Evolutionary conservation across 2,329 filamentous ascomycete species (phyloP).

Genomic region (Aspergillus latus): DNA sequence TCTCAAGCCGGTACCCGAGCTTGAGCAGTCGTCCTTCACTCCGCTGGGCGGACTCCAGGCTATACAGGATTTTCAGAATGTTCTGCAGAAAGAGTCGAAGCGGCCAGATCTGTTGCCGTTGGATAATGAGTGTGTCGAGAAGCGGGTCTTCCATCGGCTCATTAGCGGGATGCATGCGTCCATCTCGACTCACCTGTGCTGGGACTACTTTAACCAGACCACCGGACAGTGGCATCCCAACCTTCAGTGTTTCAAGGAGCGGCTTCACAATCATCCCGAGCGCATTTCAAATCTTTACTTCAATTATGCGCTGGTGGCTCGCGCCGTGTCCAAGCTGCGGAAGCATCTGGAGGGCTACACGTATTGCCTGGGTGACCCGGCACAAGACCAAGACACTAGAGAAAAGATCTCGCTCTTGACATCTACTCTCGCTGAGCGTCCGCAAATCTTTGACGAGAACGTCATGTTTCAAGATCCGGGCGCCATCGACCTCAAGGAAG

Average conservation of each 20-base stretch:
- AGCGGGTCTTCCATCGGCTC: slow-evolving; percentile 96
- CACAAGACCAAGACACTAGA: slow-evolving; percentile 76
- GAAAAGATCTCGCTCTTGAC: slow-evolving; percentile 75
- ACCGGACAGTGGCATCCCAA: slow-evolving; percentile 94
- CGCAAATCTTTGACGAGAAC: slow-evolving; percentile 87
- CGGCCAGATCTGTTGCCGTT: slow-evolving; percentile 63
- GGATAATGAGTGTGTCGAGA: slow-evolving; percentile 93
- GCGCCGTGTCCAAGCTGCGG: slow-evolving; percentile 86
- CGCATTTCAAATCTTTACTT: slow-evolving; percentile 98
- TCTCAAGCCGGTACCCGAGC: slow-evolving; percentile 47
- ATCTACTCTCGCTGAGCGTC: slow-evolving; percentile 63
- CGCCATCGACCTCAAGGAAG: slow-evolving; percentile 79
- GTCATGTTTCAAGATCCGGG: slow-evolving; percentile 79
- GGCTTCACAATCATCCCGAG: slow-evolving; percentile 83
- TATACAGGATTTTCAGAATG: slow-evolving; percentile 60
- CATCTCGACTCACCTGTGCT: slow-evolving; percentile 94
- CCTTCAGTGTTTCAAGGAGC: slow-evolving; percentile 78
- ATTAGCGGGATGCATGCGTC: slow-evolving; percentile 98
- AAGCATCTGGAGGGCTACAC: slow-evolving; percentile 80
- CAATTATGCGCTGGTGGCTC: slow-evolving; percentile 94
- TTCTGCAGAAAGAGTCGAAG: slow-evolving; percentile 52
- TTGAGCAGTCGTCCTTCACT: slow-evolving; percentile 29
- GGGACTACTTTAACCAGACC: slow-evolving; percentile 92
- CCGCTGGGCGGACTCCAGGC: slow-evolving; percentile 53
- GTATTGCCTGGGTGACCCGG: slow-evolving; percentile 83